Evolutionary conservation across 1,284 basidiomycete species (phyloP).

Genomic region (Vanrija pseudolonga): DNA sequence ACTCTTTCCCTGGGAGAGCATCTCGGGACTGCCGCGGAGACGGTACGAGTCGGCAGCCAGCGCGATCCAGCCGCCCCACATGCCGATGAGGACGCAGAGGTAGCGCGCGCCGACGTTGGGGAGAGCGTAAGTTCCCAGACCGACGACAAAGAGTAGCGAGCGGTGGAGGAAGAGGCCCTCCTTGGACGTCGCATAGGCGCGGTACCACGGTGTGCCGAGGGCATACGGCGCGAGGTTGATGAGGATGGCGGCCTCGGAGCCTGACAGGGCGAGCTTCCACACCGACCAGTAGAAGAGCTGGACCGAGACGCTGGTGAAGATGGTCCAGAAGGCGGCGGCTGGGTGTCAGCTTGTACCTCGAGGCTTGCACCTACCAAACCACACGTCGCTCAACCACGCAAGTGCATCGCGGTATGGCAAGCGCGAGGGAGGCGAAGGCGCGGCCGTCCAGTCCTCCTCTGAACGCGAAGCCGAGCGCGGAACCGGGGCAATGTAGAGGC

Average conservation of each 20-base stretch:
- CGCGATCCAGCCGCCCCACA: slow-evolving; percentile 55
- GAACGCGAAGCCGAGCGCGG: slow-evolving; percentile 2
- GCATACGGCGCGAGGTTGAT: slow-evolving; percentile 64
- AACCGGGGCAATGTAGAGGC: slow-evolving; percentile 9
- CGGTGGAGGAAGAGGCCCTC: slow-evolving; percentile 56
- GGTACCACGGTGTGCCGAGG: slow-evolving; percentile 54
- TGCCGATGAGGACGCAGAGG: slow-evolving; percentile 59
- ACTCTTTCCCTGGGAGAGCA: slow-evolving; percentile 56
- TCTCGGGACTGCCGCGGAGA: slow-evolving; percentile 52
- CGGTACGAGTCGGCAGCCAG: slow-evolving; percentile 60
- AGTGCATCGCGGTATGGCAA: slow-evolving; percentile 9
- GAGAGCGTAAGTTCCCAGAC: slow-evolving; percentile 61
- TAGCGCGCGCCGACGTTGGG: slow-evolving; percentile 59
- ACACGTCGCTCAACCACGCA: slow-evolving; percentile 42
- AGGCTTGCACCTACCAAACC: slow-evolving; percentile 31
- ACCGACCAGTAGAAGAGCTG: slow-evolving; percentile 90
- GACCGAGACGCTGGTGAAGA: slow-evolving; percentile 74
- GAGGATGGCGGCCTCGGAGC: slow-evolving; percentile 67
- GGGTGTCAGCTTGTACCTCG: slow-evolving; percentile 5
- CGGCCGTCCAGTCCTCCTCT: slow-evolving; percentile 21
- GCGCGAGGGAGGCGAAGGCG: slow-evolving; percentile 2
- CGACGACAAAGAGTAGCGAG: slow-evolving; percentile 55
- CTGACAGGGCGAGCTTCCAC: slow-evolving; percentile 69
- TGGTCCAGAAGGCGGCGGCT: slow-evolving; percentile 86
- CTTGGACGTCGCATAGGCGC: slow-evolving; percentile 53